These are phyloP conservation scores for Penicillium sp. DNA, from an alignment of 2,329 filamentous ascomycete species.

Conservation along the genomic window DNA sequence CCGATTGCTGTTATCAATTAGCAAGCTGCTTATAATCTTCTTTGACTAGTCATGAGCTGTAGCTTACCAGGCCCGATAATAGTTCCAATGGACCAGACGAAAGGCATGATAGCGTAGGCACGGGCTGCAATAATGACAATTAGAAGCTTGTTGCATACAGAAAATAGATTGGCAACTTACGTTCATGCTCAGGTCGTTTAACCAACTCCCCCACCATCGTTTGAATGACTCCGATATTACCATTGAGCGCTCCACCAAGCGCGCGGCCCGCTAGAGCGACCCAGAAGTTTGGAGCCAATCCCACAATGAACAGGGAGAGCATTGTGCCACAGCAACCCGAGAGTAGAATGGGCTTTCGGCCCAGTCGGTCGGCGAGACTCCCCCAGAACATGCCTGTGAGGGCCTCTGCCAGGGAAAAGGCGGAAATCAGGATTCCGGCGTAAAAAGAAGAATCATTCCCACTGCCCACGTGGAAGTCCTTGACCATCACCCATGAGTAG, in stretches of 20 bases:
- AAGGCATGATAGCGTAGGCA: slow-evolving; percentile 90
- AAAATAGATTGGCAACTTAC: slow-evolving; percentile 49
- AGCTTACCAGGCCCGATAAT: slow-evolving; percentile 69
- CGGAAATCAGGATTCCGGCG: slow-evolving; percentile 81
- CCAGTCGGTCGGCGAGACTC: slow-evolving; percentile 74
- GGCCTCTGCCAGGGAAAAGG: slow-evolving; percentile 80
- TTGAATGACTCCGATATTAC: slow-evolving; percentile 87
- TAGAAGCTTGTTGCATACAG: neutral
- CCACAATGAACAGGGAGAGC: slow-evolving; percentile 78
- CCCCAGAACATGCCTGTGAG: slow-evolving; percentile 89
- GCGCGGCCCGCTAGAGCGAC: slow-evolving; percentile 74
- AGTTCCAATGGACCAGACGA: slow-evolving; percentile 88
- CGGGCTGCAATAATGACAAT: slow-evolving; percentile 55
- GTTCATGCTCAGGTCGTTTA: slow-evolving; percentile 80
- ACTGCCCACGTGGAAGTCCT: slow-evolving; percentile 70
- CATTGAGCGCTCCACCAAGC: slow-evolving; percentile 80
- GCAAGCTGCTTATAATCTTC: neutral
- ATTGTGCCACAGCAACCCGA: slow-evolving; percentile 80
- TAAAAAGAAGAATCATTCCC: slow-evolving; percentile 81
- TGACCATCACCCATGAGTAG: slow-evolving; percentile 83
- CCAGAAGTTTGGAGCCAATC: slow-evolving; percentile 81
- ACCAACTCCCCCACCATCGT: slow-evolving; percentile 92
- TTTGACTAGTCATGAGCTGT: neutral
- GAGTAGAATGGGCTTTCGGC: slow-evolving; percentile 81
- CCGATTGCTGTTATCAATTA: slow-evolving; percentile 64